Base-by-base conservation (phyloP, 1,284 basidiomycete species). In the Apiotrichum porosum region DNA sequence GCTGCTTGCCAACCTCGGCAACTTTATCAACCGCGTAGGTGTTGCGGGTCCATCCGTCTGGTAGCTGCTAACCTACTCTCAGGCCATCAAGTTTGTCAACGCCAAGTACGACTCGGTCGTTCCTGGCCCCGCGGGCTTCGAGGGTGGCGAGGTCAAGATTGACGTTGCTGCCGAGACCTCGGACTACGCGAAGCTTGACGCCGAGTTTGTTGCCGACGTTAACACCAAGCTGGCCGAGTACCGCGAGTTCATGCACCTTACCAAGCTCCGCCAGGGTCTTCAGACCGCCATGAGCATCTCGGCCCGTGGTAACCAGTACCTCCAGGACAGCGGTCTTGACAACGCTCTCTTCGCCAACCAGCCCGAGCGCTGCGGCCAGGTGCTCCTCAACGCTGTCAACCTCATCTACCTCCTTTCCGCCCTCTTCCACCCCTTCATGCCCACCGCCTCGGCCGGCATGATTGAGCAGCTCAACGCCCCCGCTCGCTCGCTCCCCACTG, bases 1-100 rank as follows among this genome's bases (percentile, higher is more conserved):
- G 61, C 77, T 99, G 33, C 76, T 98, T 57, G 94, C 95, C 72
- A 99, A 98, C 76, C 85, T 98, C 57, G 94, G 94, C 48, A 98
- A 99, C 78, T 98, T 97, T 72, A 88, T 97, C 60, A 99, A 99
- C 73, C 88, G 94, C 38, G n/a, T n/a, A n/a, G n/a, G n/a, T n/a
- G n/a, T n/a, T n/a, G n/a, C n/a, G n/a, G n/a, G n/a, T n/a, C n/a
- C n/a, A n/a, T n/a, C n/a, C n/a, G n/a, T n/a, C n/a, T n/a, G n/a
- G n/a, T n/a, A n/a, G n/a, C n/a, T n/a, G n/a, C n/a, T n/a, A n/a
- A n/a, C n/a, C n/a, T n/a, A n/a, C n/a, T n/a, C n/a, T n/a, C n/a
- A n/a, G n/a, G 80, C 79, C 14, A 77, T 97, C 68, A 97, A 95
- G 71, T 98, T 98, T 65, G 81, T 91, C 42, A 81, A 85, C 13